Conservation (phyloP, 331 rosid species). For the Acacia concinna region DNA sequence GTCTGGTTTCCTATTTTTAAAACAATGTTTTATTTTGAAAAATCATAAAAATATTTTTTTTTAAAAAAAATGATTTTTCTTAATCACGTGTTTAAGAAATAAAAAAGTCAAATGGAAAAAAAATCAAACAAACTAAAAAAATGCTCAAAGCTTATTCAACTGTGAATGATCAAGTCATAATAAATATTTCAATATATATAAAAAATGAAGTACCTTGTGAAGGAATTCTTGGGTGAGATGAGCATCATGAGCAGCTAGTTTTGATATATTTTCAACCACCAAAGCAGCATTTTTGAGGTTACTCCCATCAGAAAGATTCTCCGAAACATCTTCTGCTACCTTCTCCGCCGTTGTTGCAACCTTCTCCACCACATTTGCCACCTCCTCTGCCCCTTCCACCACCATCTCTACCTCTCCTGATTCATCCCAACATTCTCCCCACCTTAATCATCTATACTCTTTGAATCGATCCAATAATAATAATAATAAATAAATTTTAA, state of each 20-base stretch:
- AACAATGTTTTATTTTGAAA: no score
- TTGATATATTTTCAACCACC: slow-evolving; percentile 46
- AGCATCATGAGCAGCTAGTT: slow-evolving; percentile 58
- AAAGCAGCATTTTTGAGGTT: slow-evolving; percentile 51
- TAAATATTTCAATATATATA: neutral
- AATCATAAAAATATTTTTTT: no score
- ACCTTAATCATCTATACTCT: neutral
- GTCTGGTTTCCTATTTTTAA: no score
- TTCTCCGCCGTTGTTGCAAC: slow-evolving; percentile 51
- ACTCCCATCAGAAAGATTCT: slow-evolving; percentile 47
- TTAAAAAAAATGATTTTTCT: no score
- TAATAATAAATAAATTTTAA: no score
- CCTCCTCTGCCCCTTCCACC: slow-evolving; percentile 52
- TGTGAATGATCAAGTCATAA: neutral
- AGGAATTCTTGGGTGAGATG: slow-evolving; percentile 51
- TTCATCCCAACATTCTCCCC: neutral
- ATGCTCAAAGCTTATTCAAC: neutral
- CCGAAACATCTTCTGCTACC: slow-evolving; percentile 45
- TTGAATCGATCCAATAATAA: neutral
- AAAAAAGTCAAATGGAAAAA: no score
- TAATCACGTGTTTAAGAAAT: no score
- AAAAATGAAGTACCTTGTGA: slow-evolving; percentile 51
- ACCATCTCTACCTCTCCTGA: slow-evolving; percentile 55
- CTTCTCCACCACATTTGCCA: slow-evolving; percentile 55
- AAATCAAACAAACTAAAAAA: neutral